These are phyloP conservation scores for Actinomucor elegans DNA, from an alignment of 371 early-diverging fungal species.

Conservation along the genomic window DNA sequence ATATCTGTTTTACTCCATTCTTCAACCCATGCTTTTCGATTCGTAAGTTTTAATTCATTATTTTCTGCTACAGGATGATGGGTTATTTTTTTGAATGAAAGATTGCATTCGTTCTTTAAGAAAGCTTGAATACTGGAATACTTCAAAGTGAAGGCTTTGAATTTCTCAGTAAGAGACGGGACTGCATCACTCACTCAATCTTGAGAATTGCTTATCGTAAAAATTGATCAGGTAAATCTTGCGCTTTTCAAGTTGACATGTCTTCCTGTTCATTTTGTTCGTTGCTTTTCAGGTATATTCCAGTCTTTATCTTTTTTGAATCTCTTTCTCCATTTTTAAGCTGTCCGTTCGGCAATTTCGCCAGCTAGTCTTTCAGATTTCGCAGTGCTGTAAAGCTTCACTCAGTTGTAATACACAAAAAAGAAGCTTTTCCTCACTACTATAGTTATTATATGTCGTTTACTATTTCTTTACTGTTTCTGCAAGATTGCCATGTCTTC, in stretches of 20 bases:
- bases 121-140: conserved; percentile 1
- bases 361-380: conserved; percentile 7
- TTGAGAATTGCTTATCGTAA: conserved; percentile 6
- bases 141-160: conserved; percentile 6
- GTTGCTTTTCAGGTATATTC: conserved; percentile 15
- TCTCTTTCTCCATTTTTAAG: conserved; percentile 14
- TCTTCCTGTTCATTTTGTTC: conserved; percentile 9
- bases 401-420: conserved; percentile 14
- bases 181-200: conserved; percentile 11
- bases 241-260: conserved; percentile 9
- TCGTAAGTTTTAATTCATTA: conserved; percentile 2
- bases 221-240: conserved; percentile 10
- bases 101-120: conserved; percentile 10
- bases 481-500: conserved; percentile 9
- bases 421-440: conserved; percentile 16
- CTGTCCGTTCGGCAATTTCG: conserved; percentile 12
- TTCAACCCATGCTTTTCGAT: background rate
- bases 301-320: conserved; percentile 14
- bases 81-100: conserved; percentile 10
- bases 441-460: conserved; percentile 9
- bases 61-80: conserved; percentile 11
- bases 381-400: conserved; percentile 10
- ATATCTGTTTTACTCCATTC: conserved; percentile 11
- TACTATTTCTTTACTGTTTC: conserved; percentile 1
- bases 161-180: conserved; percentile 8